phyloP scores from a whole-genome alignment of 371 early-diverging fungal species.

The Mucor racemosus region DNA sequence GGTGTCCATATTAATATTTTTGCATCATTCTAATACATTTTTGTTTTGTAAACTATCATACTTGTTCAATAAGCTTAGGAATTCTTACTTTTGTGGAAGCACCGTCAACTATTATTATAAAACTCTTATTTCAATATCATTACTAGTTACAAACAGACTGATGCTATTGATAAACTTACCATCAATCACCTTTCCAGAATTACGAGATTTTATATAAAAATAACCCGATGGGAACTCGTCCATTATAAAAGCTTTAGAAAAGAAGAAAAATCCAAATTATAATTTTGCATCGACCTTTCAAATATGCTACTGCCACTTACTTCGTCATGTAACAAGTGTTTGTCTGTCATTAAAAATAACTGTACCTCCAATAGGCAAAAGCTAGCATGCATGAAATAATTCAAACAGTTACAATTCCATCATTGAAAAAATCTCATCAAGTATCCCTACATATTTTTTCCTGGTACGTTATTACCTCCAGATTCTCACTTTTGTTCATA shows the following conservation, averaged over 20 bases:
- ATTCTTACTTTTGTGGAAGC: conserved; percentile 34
- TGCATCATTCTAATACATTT: conserved; percentile 36
- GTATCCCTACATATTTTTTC: too few relatives aligned
- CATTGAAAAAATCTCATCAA: too few relatives aligned
- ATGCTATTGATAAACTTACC: conserved; percentile 23
- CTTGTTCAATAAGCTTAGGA: neutral
- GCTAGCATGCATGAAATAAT: too few relatives aligned
- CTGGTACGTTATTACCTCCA: too few relatives aligned
- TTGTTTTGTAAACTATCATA: neutral
- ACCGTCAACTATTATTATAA: conserved; percentile 36
- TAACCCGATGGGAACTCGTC: conserved; percentile 52
- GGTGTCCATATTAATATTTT: conserved; percentile 54
- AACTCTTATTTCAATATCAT: neutral
- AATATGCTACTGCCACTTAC: too few relatives aligned
- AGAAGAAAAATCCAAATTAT: too few relatives aligned
- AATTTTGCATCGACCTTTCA: too few relatives aligned
- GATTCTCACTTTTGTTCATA: too few relatives aligned
- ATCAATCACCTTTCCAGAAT: conserved; percentile 50
- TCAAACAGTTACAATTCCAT: too few relatives aligned
- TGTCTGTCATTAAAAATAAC: too few relatives aligned
- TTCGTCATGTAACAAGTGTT: too few relatives aligned
- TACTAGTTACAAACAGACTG: neutral
- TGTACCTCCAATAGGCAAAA: too few relatives aligned
- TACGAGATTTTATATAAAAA: conserved; percentile 53
- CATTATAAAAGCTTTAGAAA: conserved; percentile 14